Conservation (phyloP, 2,329 filamentous ascomycete species). For the Colletotrichum sp. region DNA sequence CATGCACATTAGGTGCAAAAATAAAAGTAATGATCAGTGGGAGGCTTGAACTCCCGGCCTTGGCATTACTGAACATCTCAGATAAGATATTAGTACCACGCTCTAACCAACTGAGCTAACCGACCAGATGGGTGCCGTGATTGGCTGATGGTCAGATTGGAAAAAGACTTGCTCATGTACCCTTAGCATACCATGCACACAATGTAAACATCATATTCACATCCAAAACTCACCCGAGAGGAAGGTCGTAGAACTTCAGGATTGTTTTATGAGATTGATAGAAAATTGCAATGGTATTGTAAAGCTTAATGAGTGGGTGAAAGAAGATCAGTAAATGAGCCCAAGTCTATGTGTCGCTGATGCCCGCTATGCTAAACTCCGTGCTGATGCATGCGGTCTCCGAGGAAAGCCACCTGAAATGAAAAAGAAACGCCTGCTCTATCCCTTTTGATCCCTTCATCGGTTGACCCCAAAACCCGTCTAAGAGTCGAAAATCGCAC, state of each 20-base stretch:
- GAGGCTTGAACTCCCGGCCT: conserved; percentile 22
- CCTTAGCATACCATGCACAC: too few species aligned
- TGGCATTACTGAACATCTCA: conserved; percentile 11
- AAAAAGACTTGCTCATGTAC: too few species aligned
- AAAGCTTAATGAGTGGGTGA: background rate
- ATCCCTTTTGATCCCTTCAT: background rate
- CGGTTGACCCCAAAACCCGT: background rate
- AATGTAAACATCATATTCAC: rapidly evolving
- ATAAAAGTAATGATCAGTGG: conserved; percentile 10
- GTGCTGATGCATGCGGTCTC: background rate
- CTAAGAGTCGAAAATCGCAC: conserved; percentile 72
- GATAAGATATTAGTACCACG: conserved; percentile 20
- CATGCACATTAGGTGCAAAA: background rate
- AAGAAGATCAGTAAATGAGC: background rate
- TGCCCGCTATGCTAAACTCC: background rate
- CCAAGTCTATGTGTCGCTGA: background rate
- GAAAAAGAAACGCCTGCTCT: background rate
- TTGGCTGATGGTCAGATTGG: too few species aligned
- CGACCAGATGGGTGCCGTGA: background rate
- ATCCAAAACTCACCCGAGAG: rapidly evolving
- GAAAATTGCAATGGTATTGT: background rate
- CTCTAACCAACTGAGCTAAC: conserved; percentile 23
- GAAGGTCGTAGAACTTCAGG: rapidly evolving
- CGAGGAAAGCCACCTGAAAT: background rate
- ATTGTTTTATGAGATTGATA: rapidly evolving